Conservation (phyloP, 1,139 yeast species). For the Saccharomyces hybrid region DNA sequence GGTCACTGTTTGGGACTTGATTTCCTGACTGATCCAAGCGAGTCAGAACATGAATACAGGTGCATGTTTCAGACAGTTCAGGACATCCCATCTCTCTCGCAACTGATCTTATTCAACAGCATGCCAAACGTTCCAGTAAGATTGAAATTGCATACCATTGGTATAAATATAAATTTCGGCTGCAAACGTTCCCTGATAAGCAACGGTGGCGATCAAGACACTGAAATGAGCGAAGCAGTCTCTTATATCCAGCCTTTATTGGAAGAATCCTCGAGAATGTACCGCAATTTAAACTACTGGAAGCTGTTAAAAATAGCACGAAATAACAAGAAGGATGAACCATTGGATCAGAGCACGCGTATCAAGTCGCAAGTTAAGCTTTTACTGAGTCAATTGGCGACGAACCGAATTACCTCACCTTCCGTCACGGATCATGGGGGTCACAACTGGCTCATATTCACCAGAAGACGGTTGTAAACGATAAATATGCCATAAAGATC, state of each 20-base stretch:
- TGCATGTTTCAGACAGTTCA: neutral
- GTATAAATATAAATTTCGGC: neutral
- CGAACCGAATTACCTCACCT: slow-evolving; percentile 12
- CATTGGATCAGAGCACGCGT: neutral
- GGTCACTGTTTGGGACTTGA: neutral
- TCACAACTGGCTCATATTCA: slow-evolving; percentile 15
- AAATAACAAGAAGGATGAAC: slow-evolving; percentile 6
- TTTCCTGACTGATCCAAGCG: neutral
- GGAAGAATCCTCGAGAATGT: slow-evolving; percentile 18
- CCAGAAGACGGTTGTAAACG: neutral
- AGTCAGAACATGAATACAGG: neutral
- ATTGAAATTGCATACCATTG: neutral
- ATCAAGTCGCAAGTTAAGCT: slow-evolving; percentile 4
- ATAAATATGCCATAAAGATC: neutral
- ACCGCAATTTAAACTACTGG: slow-evolving; percentile 19
- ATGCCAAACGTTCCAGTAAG: slow-evolving; percentile 1
- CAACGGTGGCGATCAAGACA: neutral
- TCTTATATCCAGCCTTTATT: slow-evolving; percentile 17
- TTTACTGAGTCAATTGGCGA: slow-evolving; percentile 12
- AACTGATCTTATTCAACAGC: slow-evolving; percentile 2
- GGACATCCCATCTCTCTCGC: slow-evolving; percentile 1
- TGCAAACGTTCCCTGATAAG: neutral
- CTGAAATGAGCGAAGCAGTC: neutral
- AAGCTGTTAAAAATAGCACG: slow-evolving; percentile 23
- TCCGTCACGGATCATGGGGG: slow-evolving; percentile 5